These are phyloP conservation scores for Posidonia oceanica DNA, from an alignment of 116 monocot species.

Conservation along the genomic window DNA sequence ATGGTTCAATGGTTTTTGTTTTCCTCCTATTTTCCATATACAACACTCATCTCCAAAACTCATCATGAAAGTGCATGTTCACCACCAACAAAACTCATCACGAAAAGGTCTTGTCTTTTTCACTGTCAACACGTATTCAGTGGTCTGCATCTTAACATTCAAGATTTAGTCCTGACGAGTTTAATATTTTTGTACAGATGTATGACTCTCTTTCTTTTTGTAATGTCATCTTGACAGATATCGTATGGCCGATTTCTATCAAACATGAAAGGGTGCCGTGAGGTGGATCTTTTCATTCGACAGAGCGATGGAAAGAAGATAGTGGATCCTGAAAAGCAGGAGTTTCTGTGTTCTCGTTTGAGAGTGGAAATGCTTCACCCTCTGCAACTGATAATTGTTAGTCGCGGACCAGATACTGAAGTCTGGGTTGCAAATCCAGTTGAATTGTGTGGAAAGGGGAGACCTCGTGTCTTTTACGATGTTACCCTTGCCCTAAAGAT, in stretches of 20 bases:
- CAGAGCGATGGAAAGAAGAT: constrained; percentile 78
- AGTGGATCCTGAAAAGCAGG: constrained; percentile 67
- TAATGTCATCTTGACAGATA: constrained; percentile 24
- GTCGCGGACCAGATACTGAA: constrained; percentile 82
- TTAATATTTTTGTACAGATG: too few species aligned
- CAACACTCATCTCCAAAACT: neutral
- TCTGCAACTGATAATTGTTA: constrained; percentile 57
- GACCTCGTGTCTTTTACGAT: constrained; percentile 89
- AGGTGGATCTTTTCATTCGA: constrained; percentile 77
- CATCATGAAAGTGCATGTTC: neutral
- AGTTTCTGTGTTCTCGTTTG: constrained; percentile 36
- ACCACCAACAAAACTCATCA: neutral
- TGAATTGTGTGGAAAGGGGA: constrained; percentile 73
- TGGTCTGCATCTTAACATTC: constrained; percentile 47
- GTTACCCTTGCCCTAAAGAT: constrained; percentile 65
- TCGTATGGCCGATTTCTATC: constrained; percentile 60
- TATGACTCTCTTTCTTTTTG: neutral
- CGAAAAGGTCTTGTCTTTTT: neutral
- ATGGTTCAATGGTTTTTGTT: too few species aligned
- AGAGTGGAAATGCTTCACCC: constrained; percentile 80
- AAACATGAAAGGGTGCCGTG: constrained; percentile 58
- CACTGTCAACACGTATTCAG: constrained; percentile 9
- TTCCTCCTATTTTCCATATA: too few species aligned
- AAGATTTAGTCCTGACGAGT: neutral
- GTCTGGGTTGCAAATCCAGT: constrained; percentile 87